phyloP scores from a whole-genome alignment of 805 yeast species.

The Ogataea haglerorum region DNA sequence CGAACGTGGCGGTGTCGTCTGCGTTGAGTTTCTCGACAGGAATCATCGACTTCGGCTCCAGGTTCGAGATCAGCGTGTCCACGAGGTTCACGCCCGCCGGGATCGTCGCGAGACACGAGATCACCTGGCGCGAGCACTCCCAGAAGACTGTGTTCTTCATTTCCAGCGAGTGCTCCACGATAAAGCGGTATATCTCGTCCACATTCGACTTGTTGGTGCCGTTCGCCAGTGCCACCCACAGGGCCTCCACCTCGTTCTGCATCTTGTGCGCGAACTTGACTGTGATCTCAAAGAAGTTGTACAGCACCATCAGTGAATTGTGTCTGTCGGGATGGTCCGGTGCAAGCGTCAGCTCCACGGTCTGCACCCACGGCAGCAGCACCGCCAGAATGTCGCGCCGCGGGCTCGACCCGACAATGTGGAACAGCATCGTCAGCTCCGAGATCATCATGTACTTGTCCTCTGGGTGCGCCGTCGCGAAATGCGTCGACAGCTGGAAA shows the following conservation, averaged over 20 bases:
- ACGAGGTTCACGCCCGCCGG: slow-evolving; percentile 48
- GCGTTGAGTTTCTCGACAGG: slow-evolving; percentile 39
- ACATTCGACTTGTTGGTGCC: slow-evolving; percentile 68
- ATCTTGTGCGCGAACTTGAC: slow-evolving; percentile 68
- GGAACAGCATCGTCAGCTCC: slow-evolving; percentile 66
- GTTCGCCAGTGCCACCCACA: slow-evolving; percentile 92
- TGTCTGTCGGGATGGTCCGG: slow-evolving; percentile 35
- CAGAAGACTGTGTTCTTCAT: slow-evolving; percentile 72
- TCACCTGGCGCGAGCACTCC: slow-evolving; percentile 73
- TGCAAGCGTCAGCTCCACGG: slow-evolving; percentile 54
- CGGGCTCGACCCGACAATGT: slow-evolving; percentile 53
- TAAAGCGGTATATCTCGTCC: slow-evolving; percentile 65
- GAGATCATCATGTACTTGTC: slow-evolving; percentile 63
- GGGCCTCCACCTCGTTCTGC: slow-evolving; percentile 85
- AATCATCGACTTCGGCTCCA: slow-evolving; percentile 88
- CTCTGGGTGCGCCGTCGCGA: slow-evolving; percentile 61
- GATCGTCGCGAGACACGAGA: slow-evolving; percentile 67
- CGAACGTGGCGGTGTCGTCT: slow-evolving; percentile 8
- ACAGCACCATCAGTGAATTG: slow-evolving; percentile 63
- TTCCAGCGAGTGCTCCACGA: slow-evolving; percentile 63
- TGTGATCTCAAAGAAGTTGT: slow-evolving; percentile 81
- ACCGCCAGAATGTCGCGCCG: slow-evolving; percentile 79
- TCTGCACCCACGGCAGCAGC: slow-evolving; percentile 89
- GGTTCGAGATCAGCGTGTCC: slow-evolving; percentile 61
- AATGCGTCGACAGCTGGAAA: slow-evolving; percentile 69